phyloP scores from a whole-genome alignment of 441 rosid genomes.

The Flueggea neowawraea region DNA sequence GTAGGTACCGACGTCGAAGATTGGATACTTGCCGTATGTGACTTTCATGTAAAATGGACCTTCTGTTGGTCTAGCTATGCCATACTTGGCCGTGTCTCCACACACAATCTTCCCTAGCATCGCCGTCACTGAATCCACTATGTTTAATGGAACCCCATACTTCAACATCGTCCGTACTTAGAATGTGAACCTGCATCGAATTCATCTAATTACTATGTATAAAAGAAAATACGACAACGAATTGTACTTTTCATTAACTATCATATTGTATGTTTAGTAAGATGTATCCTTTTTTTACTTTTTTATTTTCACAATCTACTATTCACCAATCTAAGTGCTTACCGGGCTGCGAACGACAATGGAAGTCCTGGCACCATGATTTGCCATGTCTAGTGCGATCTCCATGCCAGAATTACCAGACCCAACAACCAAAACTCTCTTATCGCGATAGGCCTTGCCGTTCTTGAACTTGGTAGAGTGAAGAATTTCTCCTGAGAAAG shows the following conservation, averaged over 20 bases:
- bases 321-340: not conserved
- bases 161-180: slow-evolving; percentile 39
- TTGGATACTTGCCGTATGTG: slow-evolving; percentile 39
- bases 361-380: slow-evolving; percentile 35
- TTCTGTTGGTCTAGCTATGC: slow-evolving; percentile 33
- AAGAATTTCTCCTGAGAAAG: slow-evolving; percentile 38
- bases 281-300: too few relatives aligned
- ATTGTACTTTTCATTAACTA: too few relatives aligned
- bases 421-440: slow-evolving; percentile 60
- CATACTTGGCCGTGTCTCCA: slow-evolving; percentile 34
- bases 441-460: slow-evolving; percentile 30
- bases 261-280: too few relatives aligned
- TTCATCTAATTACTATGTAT: slow-evolving; percentile 1
- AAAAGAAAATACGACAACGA: too few relatives aligned
- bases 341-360: slow-evolving; percentile 51
- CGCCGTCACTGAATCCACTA: slow-evolving; percentile 38
- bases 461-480: slow-evolving; percentile 50
- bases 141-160: slow-evolving; percentile 20
- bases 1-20: slow-evolving; percentile 50
- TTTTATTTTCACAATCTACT: too few relatives aligned
- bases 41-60: slow-evolving; percentile 46
- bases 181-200: slow-evolving; percentile 30
- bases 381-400: slow-evolving; percentile 49
- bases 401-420: slow-evolving; percentile 74
- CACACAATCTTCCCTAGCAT: slow-evolving; percentile 25